Conservation (phyloP, 495 filamentous ascomycete species). For the Ramalina intermedia region DNA sequence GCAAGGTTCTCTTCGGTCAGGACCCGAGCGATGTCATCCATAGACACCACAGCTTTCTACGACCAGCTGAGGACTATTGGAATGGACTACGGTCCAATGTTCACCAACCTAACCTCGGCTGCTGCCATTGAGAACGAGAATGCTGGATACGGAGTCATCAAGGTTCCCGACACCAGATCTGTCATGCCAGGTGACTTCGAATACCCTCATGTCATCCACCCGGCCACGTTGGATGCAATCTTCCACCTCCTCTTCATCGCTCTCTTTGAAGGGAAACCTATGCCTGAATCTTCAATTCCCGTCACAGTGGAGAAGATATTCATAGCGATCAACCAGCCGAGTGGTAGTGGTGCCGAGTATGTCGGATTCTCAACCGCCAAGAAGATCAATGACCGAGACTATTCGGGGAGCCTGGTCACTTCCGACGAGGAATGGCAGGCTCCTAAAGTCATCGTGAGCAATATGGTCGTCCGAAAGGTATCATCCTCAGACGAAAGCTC, state of each 20-base stretch:
- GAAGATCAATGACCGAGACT: constrained; percentile 24
- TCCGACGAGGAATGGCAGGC: constrained; percentile 50
- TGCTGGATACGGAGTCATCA: no score
- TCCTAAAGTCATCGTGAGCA: constrained; percentile 34
- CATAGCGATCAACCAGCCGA: constrained; percentile 19
- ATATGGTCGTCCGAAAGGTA: background rate
- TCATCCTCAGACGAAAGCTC: background rate
- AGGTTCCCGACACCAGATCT: constrained; percentile 15
- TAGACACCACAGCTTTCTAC: constrained; percentile 6
- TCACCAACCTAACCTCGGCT: constrained; percentile 4
- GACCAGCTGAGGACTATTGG: constrained; percentile 1
- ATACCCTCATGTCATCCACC: constrained; percentile 5
- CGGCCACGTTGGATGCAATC: background rate
- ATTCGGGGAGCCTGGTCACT: constrained; percentile 40
- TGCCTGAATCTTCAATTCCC: no score
- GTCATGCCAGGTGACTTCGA: constrained; percentile 21
- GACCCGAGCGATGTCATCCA: constrained; percentile 1
- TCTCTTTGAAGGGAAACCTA: no score
- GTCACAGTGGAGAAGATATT: constrained; percentile 29
- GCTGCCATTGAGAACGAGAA: constrained; percentile 2
- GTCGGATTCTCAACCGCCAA: constrained; percentile 23
- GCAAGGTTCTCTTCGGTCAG: constrained; percentile 1
- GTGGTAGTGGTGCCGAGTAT: constrained; percentile 25
- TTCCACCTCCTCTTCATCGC: background rate
- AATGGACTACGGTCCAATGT: constrained; percentile 17